These are phyloP conservation scores for Solanum gracilifrons DNA, from an alignment of 257 asterid species.

Conservation along the genomic window DNA sequence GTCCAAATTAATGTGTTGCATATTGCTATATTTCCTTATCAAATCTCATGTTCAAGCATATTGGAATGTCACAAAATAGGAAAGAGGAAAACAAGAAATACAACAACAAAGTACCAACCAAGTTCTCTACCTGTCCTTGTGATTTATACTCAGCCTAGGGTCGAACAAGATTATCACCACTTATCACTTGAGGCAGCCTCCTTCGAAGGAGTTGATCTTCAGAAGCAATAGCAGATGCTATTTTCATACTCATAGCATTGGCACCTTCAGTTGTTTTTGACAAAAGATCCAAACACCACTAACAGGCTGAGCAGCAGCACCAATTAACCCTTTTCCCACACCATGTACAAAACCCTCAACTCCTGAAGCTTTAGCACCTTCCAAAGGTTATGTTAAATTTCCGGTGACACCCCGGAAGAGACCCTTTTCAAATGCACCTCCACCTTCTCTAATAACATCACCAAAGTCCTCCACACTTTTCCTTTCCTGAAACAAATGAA, in stretches of 20 bases:
- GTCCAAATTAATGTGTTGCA: neutral
- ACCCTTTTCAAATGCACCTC: constrained; percentile 97
- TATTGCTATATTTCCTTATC: neutral
- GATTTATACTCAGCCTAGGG: constrained; percentile 87
- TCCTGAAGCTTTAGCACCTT: constrained; percentile 99
- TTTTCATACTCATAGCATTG: constrained; percentile 96
- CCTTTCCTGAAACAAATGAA: too few species aligned
- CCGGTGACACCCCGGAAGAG: constrained; percentile 94
- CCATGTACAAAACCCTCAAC: constrained; percentile 99
- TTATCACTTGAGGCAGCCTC: constrained; percentile 85
- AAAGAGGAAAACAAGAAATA: neutral
- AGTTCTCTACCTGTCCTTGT: constrained; percentile 73
- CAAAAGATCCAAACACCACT: constrained; percentile 93
- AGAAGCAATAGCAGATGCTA: constrained; percentile 89
- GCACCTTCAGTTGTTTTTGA: constrained; percentile 99
- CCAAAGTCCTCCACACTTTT: too few species aligned
- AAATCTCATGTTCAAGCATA: neutral
- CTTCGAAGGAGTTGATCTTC: constrained; percentile 92
- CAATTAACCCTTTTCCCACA: constrained; percentile 93
- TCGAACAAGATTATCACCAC: constrained; percentile 87
- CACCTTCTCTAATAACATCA: constrained; percentile 39
- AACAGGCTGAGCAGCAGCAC: constrained; percentile 99
- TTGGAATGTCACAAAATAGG: neutral
- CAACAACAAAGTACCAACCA: neutral
- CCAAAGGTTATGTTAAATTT: constrained; percentile 91